phyloP scores from a whole-genome alignment of 352 stramenopile genomes.

The Globisporangium sylvaticum region DNA sequence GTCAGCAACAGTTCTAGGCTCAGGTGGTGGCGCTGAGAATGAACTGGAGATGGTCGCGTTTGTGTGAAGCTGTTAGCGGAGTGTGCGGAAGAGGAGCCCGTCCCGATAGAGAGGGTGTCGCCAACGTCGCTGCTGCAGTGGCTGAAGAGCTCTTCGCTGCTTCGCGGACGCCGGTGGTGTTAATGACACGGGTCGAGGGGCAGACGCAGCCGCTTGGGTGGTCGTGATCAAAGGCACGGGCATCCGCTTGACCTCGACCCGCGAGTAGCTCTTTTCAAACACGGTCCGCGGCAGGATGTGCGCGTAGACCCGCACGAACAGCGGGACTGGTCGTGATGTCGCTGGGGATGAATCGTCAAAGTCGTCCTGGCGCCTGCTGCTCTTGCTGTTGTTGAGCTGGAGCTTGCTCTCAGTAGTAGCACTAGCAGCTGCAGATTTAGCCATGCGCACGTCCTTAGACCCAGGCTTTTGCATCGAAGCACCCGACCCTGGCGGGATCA shows the following conservation, averaged over 20 bases:
- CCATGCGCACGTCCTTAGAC: not conserved
- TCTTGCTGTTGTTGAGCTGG: slow-evolving; percentile 14
- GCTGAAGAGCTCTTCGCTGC: not conserved
- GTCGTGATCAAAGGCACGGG: slow-evolving; percentile 22
- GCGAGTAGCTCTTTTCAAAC: slow-evolving; percentile 50
- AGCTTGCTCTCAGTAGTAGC: not conserved
- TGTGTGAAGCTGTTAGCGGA: slow-evolving; percentile 1
- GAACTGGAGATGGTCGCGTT: not conserved
- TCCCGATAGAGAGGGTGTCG: not conserved
- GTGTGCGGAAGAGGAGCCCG: slow-evolving; percentile 2
- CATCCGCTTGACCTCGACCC: slow-evolving; percentile 26
- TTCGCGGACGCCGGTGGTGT: not conserved
- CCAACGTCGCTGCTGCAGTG: not conserved
- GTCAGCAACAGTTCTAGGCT: slow-evolving; percentile 2
- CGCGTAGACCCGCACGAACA: slow-evolving; percentile 54
- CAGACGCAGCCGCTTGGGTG: not conserved
- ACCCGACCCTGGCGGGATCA: not conserved
- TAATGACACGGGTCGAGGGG: not conserved
- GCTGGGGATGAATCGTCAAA: not conserved
- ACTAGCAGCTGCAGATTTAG: not conserved
- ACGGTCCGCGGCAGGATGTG: slow-evolving; percentile 48
- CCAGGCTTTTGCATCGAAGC: slow-evolving; percentile 2
- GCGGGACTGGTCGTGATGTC: slow-evolving; percentile 7
- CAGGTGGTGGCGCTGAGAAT: not conserved
- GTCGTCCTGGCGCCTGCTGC: not conserved